Evolutionary conservation across 2,329 filamentous ascomycete genomes (phyloP), one percentile per base, ranked within the genome.

Genomic region (Exophiala bonariae): DNA sequence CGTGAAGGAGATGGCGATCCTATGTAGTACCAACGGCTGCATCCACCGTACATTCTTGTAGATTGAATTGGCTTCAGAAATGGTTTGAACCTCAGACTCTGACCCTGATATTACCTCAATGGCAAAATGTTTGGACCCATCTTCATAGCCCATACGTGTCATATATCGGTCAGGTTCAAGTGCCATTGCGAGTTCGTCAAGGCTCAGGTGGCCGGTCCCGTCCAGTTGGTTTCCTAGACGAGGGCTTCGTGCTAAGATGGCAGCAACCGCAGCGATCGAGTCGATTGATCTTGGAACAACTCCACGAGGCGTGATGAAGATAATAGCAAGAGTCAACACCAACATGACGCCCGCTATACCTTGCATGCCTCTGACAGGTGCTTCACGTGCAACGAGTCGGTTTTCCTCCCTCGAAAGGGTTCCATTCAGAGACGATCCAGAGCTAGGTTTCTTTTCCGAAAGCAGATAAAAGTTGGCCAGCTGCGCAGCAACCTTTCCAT

Each of bases 251-350:
- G 52, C 49, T 20, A 55, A 42, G 26, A 55, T 55, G 18, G 46
- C 49, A 3, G 52, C 46, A 23, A 55, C 35, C 2, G 52, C 52
- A 20, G 45, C 52, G 19, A 55, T 51, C 2, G 49, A 52, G 23
- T 55, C 52, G 10, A 55, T 31, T 11, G 45, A 46, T 36, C 52
- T 41, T 14, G 52, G 52, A 18, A 55, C 52, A 13, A 55, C 49
- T 2, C 49, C 49, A 32, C 49, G 30, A 16, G 52, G 52, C 3
- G 31, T 38, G 17, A 42, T 33, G 20, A 49, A 52, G 22, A 52
- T 11, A 14, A 52, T 41, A 20, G 49, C 8, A 16, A 52, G n/a
- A 16, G 47, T 46, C 3, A 55, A 18, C 10, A 55, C 17, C 14
- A 55, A 32, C 38, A 47, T 49, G 5, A 33, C 38, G 2, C 26